phyloP scores from a whole-genome alignment of 306 rosid genomes.

The Fragaria nilgerrensis region DNA sequence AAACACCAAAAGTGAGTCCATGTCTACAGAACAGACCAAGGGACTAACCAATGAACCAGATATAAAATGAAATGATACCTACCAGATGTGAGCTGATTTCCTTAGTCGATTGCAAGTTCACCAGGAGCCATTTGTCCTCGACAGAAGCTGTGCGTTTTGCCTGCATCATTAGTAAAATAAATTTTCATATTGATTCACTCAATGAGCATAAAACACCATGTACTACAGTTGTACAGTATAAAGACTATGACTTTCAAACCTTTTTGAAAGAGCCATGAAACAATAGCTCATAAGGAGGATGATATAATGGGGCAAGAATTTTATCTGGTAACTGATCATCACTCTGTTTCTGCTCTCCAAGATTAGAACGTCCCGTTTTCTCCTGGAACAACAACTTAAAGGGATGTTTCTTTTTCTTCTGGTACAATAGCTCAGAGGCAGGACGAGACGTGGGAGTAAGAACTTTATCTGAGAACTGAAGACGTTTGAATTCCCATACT shows the following conservation, averaged over 20 bases:
- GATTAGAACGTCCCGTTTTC: not conserved
- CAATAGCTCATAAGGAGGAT: slow-evolving; percentile 91
- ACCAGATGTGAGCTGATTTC: slow-evolving; percentile 98
- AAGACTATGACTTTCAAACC: slow-evolving; percentile 35
- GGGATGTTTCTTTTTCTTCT: not conserved
- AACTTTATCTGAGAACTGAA: not conserved
- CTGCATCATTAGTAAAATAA: slow-evolving; percentile 38
- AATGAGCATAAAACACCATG: not conserved
- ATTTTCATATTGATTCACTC: not conserved
- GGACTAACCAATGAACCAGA: not conserved
- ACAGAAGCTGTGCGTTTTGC: slow-evolving; percentile 72
- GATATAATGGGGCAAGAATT: slow-evolving; percentile 85
- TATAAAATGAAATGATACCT: slow-evolving; percentile 14
- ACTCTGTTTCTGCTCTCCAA: not conserved
- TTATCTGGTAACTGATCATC: not conserved
- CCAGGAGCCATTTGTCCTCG: slow-evolving; percentile 85
- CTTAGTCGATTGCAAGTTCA: slow-evolving; percentile 85
- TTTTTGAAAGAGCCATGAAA: slow-evolving; percentile 88
- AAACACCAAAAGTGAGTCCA: slow-evolving; percentile 15
- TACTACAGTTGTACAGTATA: not conserved
- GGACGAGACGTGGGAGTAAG: not conserved
- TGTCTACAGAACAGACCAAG: not conserved
- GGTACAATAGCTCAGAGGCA: not conserved
- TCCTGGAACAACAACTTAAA: not conserved
- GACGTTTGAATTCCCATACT: not conserved